These are phyloP conservation scores for Suillus cothurnatus DNA, from an alignment of 768 basidiomycete genomes.

Conservation along the genomic window DNA sequence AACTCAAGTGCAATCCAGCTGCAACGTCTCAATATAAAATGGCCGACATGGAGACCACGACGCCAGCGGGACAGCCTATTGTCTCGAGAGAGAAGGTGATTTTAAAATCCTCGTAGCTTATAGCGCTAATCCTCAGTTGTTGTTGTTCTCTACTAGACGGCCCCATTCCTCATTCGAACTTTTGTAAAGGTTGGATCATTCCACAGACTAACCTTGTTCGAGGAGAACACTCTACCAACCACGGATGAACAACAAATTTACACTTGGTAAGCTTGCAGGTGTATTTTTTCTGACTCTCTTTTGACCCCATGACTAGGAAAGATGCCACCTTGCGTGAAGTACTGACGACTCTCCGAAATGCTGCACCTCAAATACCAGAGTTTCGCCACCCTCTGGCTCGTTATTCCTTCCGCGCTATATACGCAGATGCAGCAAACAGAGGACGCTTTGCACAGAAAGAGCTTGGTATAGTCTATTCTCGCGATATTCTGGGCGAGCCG, in stretches of 20 bases:
- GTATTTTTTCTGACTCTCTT: neutral
- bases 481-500: slow-evolving; percentile 83
- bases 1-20: neutral
- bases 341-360: slow-evolving; percentile 72
- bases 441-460: slow-evolving; percentile 78
- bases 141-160: slow-evolving; percentile 49
- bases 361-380: slow-evolving; percentile 67
- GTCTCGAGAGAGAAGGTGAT: slow-evolving; percentile 63
- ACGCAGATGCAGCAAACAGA: slow-evolving; percentile 71
- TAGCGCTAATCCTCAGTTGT: slow-evolving; percentile 3
- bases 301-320: slow-evolving; percentile 51
- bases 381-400: slow-evolving; percentile 82
- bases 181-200: slow-evolving; percentile 84
- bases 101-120: neutral
- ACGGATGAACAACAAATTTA: slow-evolving; percentile 84
- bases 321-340: slow-evolving; percentile 82
- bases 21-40: slow-evolving; percentile 19
- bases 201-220: slow-evolving; percentile 73
- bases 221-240: slow-evolving; percentile 74
- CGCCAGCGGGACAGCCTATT: slow-evolving; percentile 46
- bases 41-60: slow-evolving; percentile 43
- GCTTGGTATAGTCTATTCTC: slow-evolving; percentile 78
- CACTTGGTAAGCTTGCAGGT: slow-evolving; percentile 57
- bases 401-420: slow-evolving; percentile 80
- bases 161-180: slow-evolving; percentile 79